Conservation (phyloP, 805 yeast species). For the Pichia occidentalis region DNA sequence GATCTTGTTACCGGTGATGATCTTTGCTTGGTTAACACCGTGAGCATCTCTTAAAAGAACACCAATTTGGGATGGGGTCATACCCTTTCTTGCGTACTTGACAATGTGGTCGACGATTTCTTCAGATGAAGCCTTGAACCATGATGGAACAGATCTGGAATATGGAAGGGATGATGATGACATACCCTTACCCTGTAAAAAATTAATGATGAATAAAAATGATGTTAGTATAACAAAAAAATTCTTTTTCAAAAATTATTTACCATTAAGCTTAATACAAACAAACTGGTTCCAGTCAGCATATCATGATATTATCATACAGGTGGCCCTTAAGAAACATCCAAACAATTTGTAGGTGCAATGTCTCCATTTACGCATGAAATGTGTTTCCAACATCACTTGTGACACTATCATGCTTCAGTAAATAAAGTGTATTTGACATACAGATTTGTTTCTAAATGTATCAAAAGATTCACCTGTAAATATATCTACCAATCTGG, state of each 20-base stretch:
- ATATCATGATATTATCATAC: conserved; percentile 3
- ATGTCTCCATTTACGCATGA: no score
- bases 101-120: conserved; percentile 95
- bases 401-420: not conserved
- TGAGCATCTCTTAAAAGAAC: conserved; percentile 99
- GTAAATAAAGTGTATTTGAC: not conserved
- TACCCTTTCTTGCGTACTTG: conserved; percentile 99
- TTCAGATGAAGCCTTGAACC: conserved; percentile 97
- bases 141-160: conserved; percentile 97
- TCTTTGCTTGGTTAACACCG: conserved; percentile 97
- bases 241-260: conserved; percentile 21
- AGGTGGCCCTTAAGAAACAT: not conserved
- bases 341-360: not conserved
- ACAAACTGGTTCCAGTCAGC: conserved; percentile 52
- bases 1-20: conserved; percentile 98
- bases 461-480: conserved; percentile 2
- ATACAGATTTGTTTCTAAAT: not conserved
- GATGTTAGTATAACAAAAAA: conserved; percentile 30
- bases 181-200: conserved; percentile 91
- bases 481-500: conserved; percentile 26
- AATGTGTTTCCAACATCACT: conserved; percentile 7
- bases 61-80: conserved; percentile 99
- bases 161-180: conserved; percentile 98
- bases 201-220: conserved; percentile 14
- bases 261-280: conserved; percentile 24